Conservation (phyloP, 495 filamentous ascomycete species). For the Tuber microsphaerosporum region DNA sequence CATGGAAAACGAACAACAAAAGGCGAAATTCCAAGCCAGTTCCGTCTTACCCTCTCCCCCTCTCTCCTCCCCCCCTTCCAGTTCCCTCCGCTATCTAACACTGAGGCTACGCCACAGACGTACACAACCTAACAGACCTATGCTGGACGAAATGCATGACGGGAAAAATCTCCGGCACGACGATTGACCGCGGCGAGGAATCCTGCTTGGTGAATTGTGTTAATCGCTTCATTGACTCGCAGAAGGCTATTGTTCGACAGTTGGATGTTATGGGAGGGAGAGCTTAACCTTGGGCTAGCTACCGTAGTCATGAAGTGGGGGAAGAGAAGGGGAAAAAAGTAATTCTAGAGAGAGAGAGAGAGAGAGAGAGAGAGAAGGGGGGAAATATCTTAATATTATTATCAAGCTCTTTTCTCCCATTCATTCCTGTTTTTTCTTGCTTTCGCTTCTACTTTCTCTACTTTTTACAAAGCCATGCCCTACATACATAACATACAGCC, state of each 20-base stretch:
- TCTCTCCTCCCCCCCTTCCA: background rate
- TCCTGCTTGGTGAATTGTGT: conserved; percentile 83
- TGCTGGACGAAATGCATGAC: conserved; percentile 91
- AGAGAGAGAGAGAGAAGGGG: no score
- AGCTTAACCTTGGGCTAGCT: conserved; percentile 21
- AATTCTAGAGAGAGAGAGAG: background rate
- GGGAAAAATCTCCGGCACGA: conserved; percentile 52
- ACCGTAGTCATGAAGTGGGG: background rate
- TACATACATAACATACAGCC: background rate
- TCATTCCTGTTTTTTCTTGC: background rate
- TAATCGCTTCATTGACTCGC: conserved; percentile 84
- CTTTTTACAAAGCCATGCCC: background rate
- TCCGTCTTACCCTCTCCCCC: no score
- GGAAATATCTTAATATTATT: background rate
- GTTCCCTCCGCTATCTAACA: conserved; percentile 14
- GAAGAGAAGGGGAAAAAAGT: no score
- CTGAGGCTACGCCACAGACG: conserved; percentile 47
- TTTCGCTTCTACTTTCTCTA: background rate
- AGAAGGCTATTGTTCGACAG: conserved; percentile 70
- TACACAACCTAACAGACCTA: conserved; percentile 75
- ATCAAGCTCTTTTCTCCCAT: background rate
- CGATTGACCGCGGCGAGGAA: conserved; percentile 69
- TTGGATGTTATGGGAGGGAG: conserved; percentile 57
- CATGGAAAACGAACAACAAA: conserved; percentile 71
- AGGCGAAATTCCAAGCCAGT: conserved; percentile 72